These are phyloP conservation scores for Xylariaceae sp. DNA, from an alignment of 2,329 filamentous ascomycete genomes.

Conservation along the genomic window DNA sequence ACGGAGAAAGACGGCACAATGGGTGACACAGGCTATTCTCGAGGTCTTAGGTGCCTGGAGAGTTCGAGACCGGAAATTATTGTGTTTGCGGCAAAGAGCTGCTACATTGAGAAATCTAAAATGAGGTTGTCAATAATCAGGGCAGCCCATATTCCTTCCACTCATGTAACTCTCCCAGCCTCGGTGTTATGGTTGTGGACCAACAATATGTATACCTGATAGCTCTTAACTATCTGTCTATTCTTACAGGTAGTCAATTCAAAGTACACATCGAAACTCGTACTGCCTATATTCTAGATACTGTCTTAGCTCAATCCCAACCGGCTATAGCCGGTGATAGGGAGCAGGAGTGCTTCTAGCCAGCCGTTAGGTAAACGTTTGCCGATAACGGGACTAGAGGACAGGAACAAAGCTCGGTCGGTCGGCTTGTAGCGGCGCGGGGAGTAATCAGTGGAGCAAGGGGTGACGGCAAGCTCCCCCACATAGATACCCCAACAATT, in stretches of 20 bases:
- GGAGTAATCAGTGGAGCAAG: neutral
- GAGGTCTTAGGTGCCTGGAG: neutral
- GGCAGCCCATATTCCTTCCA: neutral
- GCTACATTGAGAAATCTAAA: conserved; percentile 8
- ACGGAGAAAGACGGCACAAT: neutral
- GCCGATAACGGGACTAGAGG: conserved; percentile 18
- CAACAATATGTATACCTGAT: conserved; percentile 9
- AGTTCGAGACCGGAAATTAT: neutral
- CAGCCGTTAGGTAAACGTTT: conserved; percentile 28
- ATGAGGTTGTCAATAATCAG: neutral
- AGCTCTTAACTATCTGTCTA: conserved; percentile 1
- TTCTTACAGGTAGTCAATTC: conserved; percentile 15
- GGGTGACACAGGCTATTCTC: neutral
- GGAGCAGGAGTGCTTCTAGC: neutral
- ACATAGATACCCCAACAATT: conserved; percentile 17
- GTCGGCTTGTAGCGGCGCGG: conserved; percentile 38
- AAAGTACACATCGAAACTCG: conserved; percentile 1
- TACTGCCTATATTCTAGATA: too few species aligned
- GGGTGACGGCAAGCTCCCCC: conserved; percentile 20
- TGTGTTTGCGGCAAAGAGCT: neutral
- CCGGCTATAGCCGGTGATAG: neutral
- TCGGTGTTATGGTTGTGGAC: conserved; percentile 10
- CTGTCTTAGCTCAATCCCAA: neutral
- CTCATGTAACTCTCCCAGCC: neutral
- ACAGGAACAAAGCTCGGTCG: conserved; percentile 15